A percentile compares a stretch with the other conserved stretches of the same genome.
These are phyloP conservation scores for Ilex aquifolium DNA, from an alignment of 257 asterid genomes.

Conservation along the genomic window DNA sequence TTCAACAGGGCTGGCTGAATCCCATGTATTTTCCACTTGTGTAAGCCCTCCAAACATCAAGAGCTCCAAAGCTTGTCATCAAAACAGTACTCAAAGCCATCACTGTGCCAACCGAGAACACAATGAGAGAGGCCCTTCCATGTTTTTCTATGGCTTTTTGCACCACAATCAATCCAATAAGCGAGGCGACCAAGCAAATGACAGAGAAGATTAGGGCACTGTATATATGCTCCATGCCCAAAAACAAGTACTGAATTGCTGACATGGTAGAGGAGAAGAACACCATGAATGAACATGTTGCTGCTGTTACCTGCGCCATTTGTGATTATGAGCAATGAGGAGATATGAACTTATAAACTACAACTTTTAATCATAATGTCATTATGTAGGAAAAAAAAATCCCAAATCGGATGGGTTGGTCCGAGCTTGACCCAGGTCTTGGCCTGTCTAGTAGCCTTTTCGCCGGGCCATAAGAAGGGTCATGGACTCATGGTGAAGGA, in stretches of 20 bases:
- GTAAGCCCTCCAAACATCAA: conserved; percentile 67
- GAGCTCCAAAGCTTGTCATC: conserved; percentile 69
- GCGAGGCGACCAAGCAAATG: conserved; percentile 55
- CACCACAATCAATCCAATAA: conserved; percentile 50
- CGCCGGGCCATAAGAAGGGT: no score
- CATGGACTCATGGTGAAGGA: no score
- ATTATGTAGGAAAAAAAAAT: no score
- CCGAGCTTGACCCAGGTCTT: no score
- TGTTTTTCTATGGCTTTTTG: conserved; percentile 54
- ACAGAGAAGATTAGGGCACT: conserved; percentile 47
- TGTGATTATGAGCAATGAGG: neutral
- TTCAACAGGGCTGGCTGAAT: conserved; percentile 67
- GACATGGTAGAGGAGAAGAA: conserved; percentile 93
- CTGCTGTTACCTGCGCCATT: conserved; percentile 65
- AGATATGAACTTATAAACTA: no score
- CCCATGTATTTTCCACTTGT: conserved; percentile 68
- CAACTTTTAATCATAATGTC: no score
- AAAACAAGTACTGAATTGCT: conserved; percentile 56
- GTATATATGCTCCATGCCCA: conserved; percentile 60
- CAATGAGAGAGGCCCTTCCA: conserved; percentile 81
- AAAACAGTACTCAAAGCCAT: conserved; percentile 80
- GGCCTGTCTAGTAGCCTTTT: no score
- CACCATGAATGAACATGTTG: conserved; percentile 89
- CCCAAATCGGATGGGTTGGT: no score
- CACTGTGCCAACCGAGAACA: conserved; percentile 72